Conservation (phyloP, 768 basidiomycete genomes). For the Pleurotus sapidus region DNA sequence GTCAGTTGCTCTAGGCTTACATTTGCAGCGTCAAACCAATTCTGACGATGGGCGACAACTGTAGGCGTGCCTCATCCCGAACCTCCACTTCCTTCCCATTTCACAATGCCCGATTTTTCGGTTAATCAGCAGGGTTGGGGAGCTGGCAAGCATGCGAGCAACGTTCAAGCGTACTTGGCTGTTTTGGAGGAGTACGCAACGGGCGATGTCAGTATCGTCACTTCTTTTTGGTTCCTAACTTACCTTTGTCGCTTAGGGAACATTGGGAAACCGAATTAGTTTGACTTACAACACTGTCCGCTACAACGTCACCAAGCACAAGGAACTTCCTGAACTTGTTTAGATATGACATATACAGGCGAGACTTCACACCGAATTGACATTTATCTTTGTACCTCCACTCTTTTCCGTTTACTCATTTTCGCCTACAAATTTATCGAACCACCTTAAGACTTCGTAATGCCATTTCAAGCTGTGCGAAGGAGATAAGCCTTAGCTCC, state of each 20-base stretch:
- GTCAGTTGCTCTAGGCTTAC: constrained; percentile 16
- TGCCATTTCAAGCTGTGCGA: constrained; percentile 84
- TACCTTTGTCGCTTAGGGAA: neutral
- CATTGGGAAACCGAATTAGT: neutral
- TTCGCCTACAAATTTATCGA: constrained; percentile 63
- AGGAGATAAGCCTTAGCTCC: neutral
- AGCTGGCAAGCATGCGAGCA: constrained; percentile 23
- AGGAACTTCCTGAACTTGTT: too few species aligned
- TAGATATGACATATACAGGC: too few species aligned
- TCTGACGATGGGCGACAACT: neutral
- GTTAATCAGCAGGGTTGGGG: constrained; percentile 36
- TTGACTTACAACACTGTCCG: neutral
- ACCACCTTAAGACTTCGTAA: constrained; percentile 91
- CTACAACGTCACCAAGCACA: neutral
- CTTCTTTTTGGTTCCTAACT: too few species aligned
- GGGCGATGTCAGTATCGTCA: constrained; percentile 22
- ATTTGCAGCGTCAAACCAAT: neutral
- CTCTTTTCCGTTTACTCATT: constrained; percentile 6
- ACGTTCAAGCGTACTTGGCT: constrained; percentile 30
- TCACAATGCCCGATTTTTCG: constrained; percentile 47
- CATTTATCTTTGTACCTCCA: neutral
- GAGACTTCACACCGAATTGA: too few species aligned
- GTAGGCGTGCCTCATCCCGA: constrained; percentile 37
- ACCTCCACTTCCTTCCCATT: constrained; percentile 33
- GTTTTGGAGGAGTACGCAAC: constrained; percentile 43